Percentiles rank a stretch among this genome's conserved stretches.
Evolutionary conservation across 306 rosid species (phyloP).

Genomic region (Mucuna pruriens): DNA sequence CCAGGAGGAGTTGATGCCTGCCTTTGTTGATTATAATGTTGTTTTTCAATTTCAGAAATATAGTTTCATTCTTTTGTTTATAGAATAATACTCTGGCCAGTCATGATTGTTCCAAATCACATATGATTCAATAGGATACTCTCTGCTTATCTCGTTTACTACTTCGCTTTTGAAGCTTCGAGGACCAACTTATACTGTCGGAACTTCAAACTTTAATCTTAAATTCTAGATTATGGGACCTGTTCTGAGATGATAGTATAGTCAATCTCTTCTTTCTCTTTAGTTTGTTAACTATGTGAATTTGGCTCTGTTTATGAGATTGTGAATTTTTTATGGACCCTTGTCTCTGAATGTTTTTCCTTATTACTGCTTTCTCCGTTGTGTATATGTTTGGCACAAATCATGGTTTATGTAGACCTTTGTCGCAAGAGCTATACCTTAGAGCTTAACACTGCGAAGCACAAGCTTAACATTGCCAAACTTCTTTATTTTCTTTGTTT

Average conservation of each 20-base stretch:
- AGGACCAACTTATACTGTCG: conserved; percentile 9
- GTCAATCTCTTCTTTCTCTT: neutral
- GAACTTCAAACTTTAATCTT: conserved; percentile 15
- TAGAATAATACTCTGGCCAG: conserved; percentile 51
- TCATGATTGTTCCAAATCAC: conserved; percentile 10
- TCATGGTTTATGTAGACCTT: too few species aligned
- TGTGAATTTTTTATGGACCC: neutral
- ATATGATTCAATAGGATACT: conserved; percentile 29
- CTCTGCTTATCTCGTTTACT: conserved; percentile 28
- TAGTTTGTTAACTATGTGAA: neutral
- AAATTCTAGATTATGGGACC: conserved; percentile 5
- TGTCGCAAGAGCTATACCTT: too few species aligned
- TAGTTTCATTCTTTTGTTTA: conserved; percentile 50
- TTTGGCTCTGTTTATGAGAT: conserved; percentile 4
- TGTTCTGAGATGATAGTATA: neutral
- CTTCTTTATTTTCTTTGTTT: neutral
- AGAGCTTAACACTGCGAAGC: neutral
- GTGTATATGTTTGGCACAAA: neutral
- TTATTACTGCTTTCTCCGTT: too few species aligned
- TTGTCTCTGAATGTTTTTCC: conserved; percentile 1
- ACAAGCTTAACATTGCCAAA: neutral
- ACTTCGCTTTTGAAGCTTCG: conserved; percentile 3
- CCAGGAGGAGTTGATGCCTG: conserved; percentile 40
- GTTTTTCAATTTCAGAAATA: conserved; percentile 48
- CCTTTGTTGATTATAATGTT: conserved; percentile 47